These are phyloP conservation scores for Coccomyxa sp. DNA, from an alignment of 139 green algal genomes.

Conservation along the genomic window DNA sequence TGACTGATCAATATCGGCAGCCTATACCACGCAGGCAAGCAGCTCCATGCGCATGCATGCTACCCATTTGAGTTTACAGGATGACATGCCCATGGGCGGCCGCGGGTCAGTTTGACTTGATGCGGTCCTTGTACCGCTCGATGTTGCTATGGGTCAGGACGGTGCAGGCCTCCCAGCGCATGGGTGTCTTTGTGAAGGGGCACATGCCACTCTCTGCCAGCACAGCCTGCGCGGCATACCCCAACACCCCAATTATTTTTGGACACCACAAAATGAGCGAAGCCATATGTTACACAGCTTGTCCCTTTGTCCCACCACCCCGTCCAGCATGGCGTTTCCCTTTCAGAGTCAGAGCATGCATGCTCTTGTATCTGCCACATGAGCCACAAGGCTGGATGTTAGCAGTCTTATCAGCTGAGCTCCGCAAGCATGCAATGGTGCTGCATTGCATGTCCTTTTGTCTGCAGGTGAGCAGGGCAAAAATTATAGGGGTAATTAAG, in stretches of 20 bases:
- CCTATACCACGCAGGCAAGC: too few relatives aligned
- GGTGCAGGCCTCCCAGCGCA: conserved; percentile 65
- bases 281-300: background rate
- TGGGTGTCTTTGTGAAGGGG: conserved; percentile 86
- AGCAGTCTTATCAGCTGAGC: too few relatives aligned
- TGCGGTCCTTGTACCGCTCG: conserved; percentile 49
- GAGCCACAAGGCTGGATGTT: too few relatives aligned
- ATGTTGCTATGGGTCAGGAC: conserved; percentile 76
- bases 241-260: background rate
- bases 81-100: too few relatives aligned
- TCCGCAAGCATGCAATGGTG: too few relatives aligned
- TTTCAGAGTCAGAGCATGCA: background rate
- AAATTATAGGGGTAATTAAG: too few relatives aligned
- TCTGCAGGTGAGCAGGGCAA: too few relatives aligned
- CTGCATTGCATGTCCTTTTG: too few relatives aligned
- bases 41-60: too few relatives aligned
- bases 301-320: background rate
- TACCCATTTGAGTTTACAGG: too few relatives aligned
- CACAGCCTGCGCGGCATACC: conserved; percentile 43
- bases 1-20: too few relatives aligned
- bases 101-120: conserved; percentile 17
- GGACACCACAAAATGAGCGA: background rate
- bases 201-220: conserved; percentile 68
- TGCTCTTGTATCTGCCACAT: background rate
- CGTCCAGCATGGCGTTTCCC: background rate